Evolutionary conservation across 768 basidiomycete genomes (phyloP).

Genomic region (Leccinum sublutescens): DNA sequence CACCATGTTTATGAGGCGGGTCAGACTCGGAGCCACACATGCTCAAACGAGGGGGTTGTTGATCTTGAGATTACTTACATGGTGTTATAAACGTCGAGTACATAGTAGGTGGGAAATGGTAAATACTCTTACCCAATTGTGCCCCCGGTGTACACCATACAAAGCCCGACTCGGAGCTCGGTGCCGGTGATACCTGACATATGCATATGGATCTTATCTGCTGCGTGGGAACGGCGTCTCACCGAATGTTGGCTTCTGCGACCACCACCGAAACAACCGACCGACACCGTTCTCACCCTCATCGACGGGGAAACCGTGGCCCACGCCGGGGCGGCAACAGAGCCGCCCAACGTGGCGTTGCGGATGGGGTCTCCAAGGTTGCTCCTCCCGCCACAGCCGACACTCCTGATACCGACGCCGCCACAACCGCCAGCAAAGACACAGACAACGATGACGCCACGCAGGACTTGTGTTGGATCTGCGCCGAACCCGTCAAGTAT

Average conservation of each 20-base stretch:
- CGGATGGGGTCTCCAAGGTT: background rate
- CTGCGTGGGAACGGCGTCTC: background rate
- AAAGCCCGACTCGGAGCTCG: too few species aligned
- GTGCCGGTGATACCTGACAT: too few species aligned
- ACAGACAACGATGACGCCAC: slow-evolving; percentile 35
- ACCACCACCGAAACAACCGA: slow-evolving; percentile 17
- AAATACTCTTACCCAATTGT: too few species aligned
- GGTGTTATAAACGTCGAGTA: too few species aligned
- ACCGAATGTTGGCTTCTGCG: slow-evolving; percentile 14
- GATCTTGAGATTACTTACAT: too few species aligned
- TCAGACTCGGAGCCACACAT: too few species aligned
- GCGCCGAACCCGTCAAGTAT: slow-evolving; percentile 91
- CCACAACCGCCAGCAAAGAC: slow-evolving; percentile 9
- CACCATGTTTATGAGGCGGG: too few species aligned
- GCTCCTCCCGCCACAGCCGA: background rate
- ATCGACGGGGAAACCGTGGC: slow-evolving; percentile 19
- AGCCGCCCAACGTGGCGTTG: slow-evolving; percentile 1
- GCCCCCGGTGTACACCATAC: too few species aligned
- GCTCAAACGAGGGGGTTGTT: too few species aligned
- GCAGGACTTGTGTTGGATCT: slow-evolving; percentile 76
- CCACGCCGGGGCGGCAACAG: slow-evolving; percentile 21
- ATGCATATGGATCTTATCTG: too few species aligned
- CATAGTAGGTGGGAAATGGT: too few species aligned
- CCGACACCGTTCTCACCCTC: background rate
- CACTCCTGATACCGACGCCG: background rate